Conservation (phyloP, 2,329 filamentous ascomycete genomes). For the Fusarium austroafricanum region DNA sequence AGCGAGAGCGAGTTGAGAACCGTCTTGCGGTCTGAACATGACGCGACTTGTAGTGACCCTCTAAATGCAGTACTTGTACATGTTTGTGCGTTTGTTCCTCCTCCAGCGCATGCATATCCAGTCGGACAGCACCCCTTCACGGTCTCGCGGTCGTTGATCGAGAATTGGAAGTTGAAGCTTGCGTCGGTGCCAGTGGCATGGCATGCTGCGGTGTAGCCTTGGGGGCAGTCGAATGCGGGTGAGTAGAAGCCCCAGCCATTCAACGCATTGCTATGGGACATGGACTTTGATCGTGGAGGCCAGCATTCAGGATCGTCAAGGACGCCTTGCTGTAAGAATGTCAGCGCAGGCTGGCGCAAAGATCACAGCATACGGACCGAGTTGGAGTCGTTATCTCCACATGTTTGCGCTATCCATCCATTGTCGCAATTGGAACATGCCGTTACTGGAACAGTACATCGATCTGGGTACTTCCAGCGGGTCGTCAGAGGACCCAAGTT, state of each 20-base stretch:
- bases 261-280: background rate
- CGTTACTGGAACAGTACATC: background rate
- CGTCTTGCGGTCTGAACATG: background rate
- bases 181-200: background rate
- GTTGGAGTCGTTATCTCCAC: background rate
- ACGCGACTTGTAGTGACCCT: background rate
- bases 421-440: background rate
- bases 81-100: background rate
- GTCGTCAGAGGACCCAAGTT: conserved; percentile 8
- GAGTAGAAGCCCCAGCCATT: conserved; percentile 10
- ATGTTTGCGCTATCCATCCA: background rate
- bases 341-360: background rate
- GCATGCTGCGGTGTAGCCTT: background rate
- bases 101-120: background rate
- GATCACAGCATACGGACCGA: background rate
- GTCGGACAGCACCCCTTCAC: conserved; percentile 6
- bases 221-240: background rate
- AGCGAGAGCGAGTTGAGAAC: background rate
- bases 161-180: conserved; percentile 10
- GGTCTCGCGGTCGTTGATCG: background rate
- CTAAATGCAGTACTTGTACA: background rate
- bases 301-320: background rate
- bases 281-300: background rate
- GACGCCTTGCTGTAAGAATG: background rate
- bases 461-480: background rate